These are phyloP conservation scores for Cunninghamia lanceolata DNA, from an alignment of 75 land plant genomes.

Conservation along the genomic window DNA sequence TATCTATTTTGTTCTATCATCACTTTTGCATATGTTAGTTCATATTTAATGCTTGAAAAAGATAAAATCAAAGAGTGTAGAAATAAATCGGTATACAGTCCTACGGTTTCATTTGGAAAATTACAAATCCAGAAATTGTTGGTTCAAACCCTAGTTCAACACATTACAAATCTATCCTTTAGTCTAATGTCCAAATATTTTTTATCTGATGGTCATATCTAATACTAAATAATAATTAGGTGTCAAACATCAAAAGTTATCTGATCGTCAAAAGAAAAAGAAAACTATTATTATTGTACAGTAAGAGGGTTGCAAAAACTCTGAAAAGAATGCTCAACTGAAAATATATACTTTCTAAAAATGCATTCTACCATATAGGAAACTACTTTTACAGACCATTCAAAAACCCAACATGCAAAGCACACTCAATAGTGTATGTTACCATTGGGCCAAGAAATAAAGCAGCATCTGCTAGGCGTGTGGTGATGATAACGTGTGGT, in stretches of 20 bases:
- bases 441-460: constrained; percentile 95
- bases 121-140: too few relatives aligned
- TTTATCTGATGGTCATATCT: neutral
- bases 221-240: neutral
- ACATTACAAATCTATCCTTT: neutral
- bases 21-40: too few relatives aligned
- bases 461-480: constrained; percentile 90
- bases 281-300: neutral
- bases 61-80: too few relatives aligned
- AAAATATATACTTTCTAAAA: neutral
- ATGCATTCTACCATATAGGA: neutral
- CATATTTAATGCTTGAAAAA: too few relatives aligned
- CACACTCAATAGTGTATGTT: constrained; percentile 12
- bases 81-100: too few relatives aligned
- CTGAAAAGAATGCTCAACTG: neutral
- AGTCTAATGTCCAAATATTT: neutral
- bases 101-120: too few relatives aligned
- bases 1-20: too few relatives aligned
- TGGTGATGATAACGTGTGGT: constrained; percentile 80
- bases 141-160: too few relatives aligned
- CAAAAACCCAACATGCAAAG: neutral
- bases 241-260: neutral
- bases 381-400: neutral
- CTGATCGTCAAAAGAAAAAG: neutral
- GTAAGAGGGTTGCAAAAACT: neutral